Conservation (phyloP, 768 basidiomycete species). For the Lactifluus echinatus region DNA sequence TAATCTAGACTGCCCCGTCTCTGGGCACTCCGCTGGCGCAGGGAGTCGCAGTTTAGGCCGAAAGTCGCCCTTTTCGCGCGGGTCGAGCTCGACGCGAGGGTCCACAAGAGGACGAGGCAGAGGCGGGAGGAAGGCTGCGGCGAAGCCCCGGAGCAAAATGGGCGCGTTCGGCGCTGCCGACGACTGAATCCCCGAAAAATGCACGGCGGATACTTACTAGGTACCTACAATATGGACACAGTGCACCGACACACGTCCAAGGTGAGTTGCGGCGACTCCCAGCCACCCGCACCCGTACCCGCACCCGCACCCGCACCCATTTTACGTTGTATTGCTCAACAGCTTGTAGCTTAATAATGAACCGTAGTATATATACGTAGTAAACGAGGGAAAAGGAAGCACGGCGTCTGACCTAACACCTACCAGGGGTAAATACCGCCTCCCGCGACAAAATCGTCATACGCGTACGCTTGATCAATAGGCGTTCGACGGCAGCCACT, state of each 20-base stretch:
- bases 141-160: conserved; percentile 16
- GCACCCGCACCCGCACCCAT: too few species aligned
- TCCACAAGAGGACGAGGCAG: conserved; percentile 12
- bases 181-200: too few species aligned
- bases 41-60: conserved; percentile 2
- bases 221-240: background rate
- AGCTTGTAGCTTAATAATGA: background rate
- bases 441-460: too few species aligned
- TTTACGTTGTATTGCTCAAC: background rate
- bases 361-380: too few species aligned
- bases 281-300: too few species aligned
- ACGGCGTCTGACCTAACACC: too few species aligned
- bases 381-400: background rate
- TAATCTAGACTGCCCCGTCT: conserved; percentile 18
- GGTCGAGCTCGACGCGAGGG: conserved; percentile 13
- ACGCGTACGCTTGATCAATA: too few species aligned
- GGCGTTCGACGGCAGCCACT: too few species aligned
- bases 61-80: conserved; percentile 10
- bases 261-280: too few species aligned
- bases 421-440: too few species aligned
- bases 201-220: too few species aligned
- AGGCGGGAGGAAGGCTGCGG: conserved; percentile 9
- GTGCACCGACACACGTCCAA: too few species aligned
- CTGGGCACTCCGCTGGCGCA: conserved; percentile 8
- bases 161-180: conserved; percentile 16